Evolutionary conservation across 192 early-diverging fungal species (phyloP).

Genomic region (Coemansia sp.): DNA sequence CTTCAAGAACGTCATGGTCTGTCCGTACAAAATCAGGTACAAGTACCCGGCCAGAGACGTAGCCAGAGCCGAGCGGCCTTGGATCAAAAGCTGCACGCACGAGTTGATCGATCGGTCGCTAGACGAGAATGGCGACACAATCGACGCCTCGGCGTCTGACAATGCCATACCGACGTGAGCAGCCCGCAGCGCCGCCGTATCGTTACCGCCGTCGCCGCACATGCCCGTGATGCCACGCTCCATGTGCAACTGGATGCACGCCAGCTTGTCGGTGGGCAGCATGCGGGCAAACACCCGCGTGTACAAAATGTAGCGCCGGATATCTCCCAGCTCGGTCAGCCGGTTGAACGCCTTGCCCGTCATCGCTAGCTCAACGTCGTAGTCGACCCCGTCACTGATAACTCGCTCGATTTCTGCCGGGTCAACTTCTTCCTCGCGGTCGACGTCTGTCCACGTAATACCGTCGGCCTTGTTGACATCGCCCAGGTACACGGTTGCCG

Average conservation of each 20-base stretch:
- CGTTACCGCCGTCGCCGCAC: constrained; percentile 89
- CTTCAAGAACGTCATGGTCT: constrained; percentile 66
- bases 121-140: constrained; percentile 82
- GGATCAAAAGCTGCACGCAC: constrained; percentile 70
- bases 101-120: constrained; percentile 60
- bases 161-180: constrained; percentile 81
- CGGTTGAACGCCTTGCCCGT: constrained; percentile 68
- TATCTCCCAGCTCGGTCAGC: constrained; percentile 40
- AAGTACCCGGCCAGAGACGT: constrained; percentile 77
- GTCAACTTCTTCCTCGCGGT: constrained; percentile 52
- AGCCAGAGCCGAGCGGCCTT: constrained; percentile 77
- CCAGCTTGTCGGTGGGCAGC: constrained; percentile 76
- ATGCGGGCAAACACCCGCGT: constrained; percentile 79
- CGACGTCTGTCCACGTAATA: constrained; percentile 63
- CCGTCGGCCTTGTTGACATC: constrained; percentile 60
- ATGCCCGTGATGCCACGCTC: constrained; percentile 76
- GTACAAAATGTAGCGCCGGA: constrained; percentile 61
- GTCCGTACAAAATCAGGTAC: constrained; percentile 75
- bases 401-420: constrained; percentile 55
- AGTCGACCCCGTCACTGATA: constrained; percentile 33
- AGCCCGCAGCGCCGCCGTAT: constrained; percentile 77
- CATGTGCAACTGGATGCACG: constrained; percentile 74
- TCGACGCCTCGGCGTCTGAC: constrained; percentile 77
- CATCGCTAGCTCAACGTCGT: constrained; percentile 67
- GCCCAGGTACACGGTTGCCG: constrained; percentile 60